These are phyloP conservation scores for Stygiomarasmius scandens DNA, from an alignment of 1,284 basidiomycete genomes.

Conservation along the genomic window DNA sequence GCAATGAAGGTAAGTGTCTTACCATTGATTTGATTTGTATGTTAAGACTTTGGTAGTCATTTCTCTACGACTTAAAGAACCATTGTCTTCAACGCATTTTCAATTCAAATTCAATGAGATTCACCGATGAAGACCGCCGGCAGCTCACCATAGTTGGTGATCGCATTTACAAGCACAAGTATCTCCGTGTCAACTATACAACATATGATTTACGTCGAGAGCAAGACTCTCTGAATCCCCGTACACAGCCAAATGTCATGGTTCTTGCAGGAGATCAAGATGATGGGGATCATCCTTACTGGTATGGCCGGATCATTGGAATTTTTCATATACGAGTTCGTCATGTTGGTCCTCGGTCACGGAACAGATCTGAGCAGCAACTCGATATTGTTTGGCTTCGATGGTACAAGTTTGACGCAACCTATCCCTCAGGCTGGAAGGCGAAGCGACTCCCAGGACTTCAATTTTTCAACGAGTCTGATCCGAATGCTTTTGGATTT, in stretches of 20 bases:
- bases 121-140: background rate
- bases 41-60: background rate
- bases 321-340: constrained; percentile 35
- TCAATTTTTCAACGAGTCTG: background rate
- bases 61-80: constrained; percentile 1
- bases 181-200: constrained; percentile 22
- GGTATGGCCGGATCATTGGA: constrained; percentile 37
- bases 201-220: constrained; percentile 25
- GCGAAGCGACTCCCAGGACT: background rate
- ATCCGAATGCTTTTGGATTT: constrained; percentile 5
- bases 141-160: constrained; percentile 13
- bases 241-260: constrained; percentile 24
- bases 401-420: background rate
- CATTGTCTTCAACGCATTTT: constrained; percentile 3
- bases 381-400: background rate
- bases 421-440: background rate
- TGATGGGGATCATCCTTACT: constrained; percentile 27
- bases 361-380: background rate
- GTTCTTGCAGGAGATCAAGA: constrained; percentile 12
- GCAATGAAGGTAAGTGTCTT: background rate
- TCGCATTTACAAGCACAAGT: constrained; percentile 19
- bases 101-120: background rate
- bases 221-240: constrained; percentile 26
- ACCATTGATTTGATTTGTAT: background rate
- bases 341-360: background rate